Base-by-base conservation (phyloP, 2,329 filamentous ascomycete genomes). In the Colletotrichum sp. region DNA sequence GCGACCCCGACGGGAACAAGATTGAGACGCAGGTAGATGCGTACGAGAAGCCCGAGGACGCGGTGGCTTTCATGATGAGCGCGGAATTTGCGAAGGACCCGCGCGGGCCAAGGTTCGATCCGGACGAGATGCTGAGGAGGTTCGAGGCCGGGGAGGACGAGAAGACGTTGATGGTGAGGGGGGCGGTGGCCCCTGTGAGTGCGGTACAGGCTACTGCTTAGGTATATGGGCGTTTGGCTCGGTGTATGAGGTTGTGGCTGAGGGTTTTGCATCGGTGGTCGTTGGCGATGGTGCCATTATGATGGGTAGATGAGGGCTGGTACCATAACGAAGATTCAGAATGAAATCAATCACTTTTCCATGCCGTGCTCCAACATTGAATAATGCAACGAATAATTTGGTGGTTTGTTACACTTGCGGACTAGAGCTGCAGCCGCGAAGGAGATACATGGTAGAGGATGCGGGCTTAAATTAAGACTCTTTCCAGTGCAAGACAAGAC, bases 1-100 rank as follows among this genome's bases (percentile, higher is more conserved):
- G 77, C 9, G 88, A 90, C 79, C 88, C 87, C 7, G 88, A 90
- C 78, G 86, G 87, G 15, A 89, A 89, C 79, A 77, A 81, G 78
- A 68, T 90, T 34, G 89, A 90, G 81, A 85, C 83, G 6, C 87
- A 89, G 78, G 85, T 88, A 4, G 86, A 88, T 72, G 86, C 85
- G 65, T 87, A 88, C 68, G 82, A 83, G 7, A 83, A 80, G 0
- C 72, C 72, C 2, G 82, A 83, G 28, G 87, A 87, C 39, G 84
- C 86, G 0, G 83, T 77, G 1, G 80, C 75, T 12, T 89, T 83
- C 76, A 87, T 90, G 86, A 63, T 16, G 26, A 72, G 79, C 1
- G 66, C 81, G 2, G 80, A 80, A 12, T 88, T 88, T 71, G 76
- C 30, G 1, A 77, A 85, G 76, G 90, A 90, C 76, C 84, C 87